Base-by-base conservation (phyloP, 768 basidiomycete species). In the Leucosporidium creatinivorum region DNA sequence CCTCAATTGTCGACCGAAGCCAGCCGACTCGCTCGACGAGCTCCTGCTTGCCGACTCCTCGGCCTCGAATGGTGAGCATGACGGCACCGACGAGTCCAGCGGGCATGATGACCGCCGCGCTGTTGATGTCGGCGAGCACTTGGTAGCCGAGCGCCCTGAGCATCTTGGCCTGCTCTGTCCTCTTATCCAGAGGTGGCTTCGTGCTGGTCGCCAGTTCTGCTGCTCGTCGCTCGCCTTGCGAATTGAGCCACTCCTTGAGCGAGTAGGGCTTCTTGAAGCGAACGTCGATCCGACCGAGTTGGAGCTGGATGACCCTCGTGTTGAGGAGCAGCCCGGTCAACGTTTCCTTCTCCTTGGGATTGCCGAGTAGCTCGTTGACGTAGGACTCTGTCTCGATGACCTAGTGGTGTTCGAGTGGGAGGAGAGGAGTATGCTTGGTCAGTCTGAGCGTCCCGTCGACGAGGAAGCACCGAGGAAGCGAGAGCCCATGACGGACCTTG, bases 231-330 rank as follows among this genome's bases (percentile, higher is more conserved):
- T 52, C 61, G 36, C 60, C 56, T 47, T 74, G 73, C 7, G 72
- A 69, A 18, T 60, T 63, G 47, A 75, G 51, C 61, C 67, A 72
- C 8, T 18, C 54, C 4, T 59, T 56, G n/a, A 75, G 68, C n/a
- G 73, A 73, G 55, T 67, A 75, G 5, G 74, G 73, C 47, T 66
- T 59, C 23, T 68, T 65, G 59, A 75, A 75, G 47, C 74, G 69
- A 9, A 75, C 69, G 52, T 74, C 74, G 62, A 75, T 74, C 15
- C 74, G 50, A 8, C 74, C 74, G 28, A 73, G 67, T 30, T 74
- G 62, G 56, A 75, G 69, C 57, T 74, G 73, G 26, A 72, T 31
- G 26, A 69, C 44, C n/a, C 67, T 65, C 3, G 61, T 61, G 50
- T 66, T 69, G 47, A 61, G 54, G 6, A 67, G 59, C 1, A 67